phyloP scores from a whole-genome alignment of 805 yeast genomes.

The Torulaspora gathmanii region DNA sequence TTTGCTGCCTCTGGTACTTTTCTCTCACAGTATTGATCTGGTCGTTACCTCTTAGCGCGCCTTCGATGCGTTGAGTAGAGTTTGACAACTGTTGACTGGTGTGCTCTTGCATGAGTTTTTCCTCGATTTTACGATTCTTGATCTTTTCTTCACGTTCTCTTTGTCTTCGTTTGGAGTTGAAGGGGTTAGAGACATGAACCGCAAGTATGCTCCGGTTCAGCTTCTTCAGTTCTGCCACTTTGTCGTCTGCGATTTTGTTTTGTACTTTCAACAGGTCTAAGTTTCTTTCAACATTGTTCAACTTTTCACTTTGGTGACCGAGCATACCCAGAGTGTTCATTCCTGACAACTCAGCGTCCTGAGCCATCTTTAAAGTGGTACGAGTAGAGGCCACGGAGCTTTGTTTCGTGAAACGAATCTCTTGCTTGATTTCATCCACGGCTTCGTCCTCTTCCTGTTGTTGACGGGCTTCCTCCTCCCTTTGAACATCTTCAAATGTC shows the following conservation, averaged over 20 bases:
- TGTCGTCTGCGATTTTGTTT: constrained; percentile 73
- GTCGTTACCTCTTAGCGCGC: constrained; percentile 50
- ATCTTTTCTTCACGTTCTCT: constrained; percentile 69
- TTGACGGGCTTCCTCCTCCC: constrained; percentile 37
- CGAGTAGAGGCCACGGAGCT: constrained; percentile 82
- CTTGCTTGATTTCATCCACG: constrained; percentile 78
- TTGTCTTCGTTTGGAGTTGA: constrained; percentile 72
- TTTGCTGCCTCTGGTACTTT: constrained; percentile 38
- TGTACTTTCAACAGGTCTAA: constrained; percentile 76
- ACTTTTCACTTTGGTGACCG: constrained; percentile 87
- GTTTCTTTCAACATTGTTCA: constrained; percentile 74
- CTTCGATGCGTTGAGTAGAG: constrained; percentile 64
- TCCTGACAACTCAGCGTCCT: constrained; percentile 68
- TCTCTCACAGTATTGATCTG: constrained; percentile 33
- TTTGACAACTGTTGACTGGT: constrained; percentile 55
- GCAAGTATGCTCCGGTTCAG: constrained; percentile 78
- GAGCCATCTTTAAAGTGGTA: constrained; percentile 68
- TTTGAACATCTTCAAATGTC: constrained; percentile 35
- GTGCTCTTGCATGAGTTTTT: constrained; percentile 56
- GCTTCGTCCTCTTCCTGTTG: constrained; percentile 74
- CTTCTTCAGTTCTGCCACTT: constrained; percentile 72
- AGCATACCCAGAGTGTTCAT: constrained; percentile 83
- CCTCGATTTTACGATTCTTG: constrained; percentile 56
- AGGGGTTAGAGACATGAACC: constrained; percentile 79
- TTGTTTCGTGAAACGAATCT: constrained; percentile 77